Evolutionary conservation across 2,329 filamentous ascomycete genomes (phyloP).

Genomic region (Phoma herbarum): DNA sequence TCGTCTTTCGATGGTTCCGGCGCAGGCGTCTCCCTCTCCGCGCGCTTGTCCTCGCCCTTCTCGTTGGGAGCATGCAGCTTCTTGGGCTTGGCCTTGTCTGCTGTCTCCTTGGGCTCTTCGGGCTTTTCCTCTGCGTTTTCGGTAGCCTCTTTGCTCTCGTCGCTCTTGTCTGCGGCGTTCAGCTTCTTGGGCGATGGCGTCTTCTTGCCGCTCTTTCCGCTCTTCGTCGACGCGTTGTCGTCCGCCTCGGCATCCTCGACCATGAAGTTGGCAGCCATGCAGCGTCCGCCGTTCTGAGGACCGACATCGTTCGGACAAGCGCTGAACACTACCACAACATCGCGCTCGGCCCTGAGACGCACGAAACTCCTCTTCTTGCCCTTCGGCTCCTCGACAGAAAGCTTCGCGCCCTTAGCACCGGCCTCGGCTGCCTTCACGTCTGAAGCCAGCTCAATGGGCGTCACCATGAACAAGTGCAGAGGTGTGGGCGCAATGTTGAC

Average conservation of each 20-base stretch:
- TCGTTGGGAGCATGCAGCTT: conserved; percentile 8
- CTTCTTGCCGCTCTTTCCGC: conserved; percentile 23
- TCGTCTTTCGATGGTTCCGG: not conserved
- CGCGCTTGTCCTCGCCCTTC: not conserved
- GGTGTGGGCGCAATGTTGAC: conserved; percentile 59
- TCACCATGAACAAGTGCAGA: conserved; percentile 56
- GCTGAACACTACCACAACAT: conserved; percentile 50
- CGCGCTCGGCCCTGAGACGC: conserved; percentile 47
- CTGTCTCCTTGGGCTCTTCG: not conserved
- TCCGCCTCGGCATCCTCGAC: conserved; percentile 46
- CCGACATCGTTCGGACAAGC: conserved; percentile 52
- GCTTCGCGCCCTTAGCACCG: conserved; percentile 42
- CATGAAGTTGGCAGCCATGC: conserved; percentile 53
- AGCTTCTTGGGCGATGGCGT: conserved; percentile 34
- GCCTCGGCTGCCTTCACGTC: conserved; percentile 25
- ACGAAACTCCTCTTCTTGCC: conserved; percentile 49
- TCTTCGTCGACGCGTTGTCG: conserved; percentile 31
- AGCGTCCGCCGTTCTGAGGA: conserved; percentile 47
- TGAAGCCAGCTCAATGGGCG: conserved; percentile 31
- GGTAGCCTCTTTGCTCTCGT: conserved; percentile 3
- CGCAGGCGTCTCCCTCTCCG: conserved; percentile 22
- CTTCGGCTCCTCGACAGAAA: conserved; percentile 44
- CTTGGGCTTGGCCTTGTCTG: conserved; percentile 10
- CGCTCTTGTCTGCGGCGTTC: conserved; percentile 7
- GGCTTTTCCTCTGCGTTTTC: not conserved